Evolutionary conservation across 495 filamentous ascomycete genomes (phyloP).

Genomic region (Penicillium lividum): DNA sequence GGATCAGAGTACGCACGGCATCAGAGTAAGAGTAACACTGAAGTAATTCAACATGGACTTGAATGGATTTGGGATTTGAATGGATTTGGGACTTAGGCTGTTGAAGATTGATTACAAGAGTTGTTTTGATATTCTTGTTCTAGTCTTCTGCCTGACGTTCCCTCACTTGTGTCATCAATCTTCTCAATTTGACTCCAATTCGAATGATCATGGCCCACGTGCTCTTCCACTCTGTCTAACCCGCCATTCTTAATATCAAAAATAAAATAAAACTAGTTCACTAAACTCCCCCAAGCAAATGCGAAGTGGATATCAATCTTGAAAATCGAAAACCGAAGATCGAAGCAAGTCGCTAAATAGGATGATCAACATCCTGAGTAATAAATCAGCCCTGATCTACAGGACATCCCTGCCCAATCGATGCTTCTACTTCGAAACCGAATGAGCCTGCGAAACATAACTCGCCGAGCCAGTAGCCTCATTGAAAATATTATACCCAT

Average conservation of each 20-base stretch:
- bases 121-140: too few species aligned
- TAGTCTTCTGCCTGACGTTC: too few species aligned
- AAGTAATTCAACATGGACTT: too few species aligned
- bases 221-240: too few species aligned
- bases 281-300: not conserved
- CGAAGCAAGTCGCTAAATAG: not conserved
- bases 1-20: not conserved
- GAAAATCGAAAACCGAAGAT: not conserved
- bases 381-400: not conserved
- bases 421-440: not conserved
- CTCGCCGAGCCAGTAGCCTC: constrained; percentile 59
- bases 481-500: constrained; percentile 75
- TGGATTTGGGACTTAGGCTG: too few species aligned
- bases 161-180: too few species aligned
- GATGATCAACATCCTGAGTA: not conserved
- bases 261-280: not conserved
- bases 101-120: too few species aligned
- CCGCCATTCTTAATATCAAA: not conserved
- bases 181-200: not conserved
- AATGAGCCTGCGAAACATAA: constrained; percentile 32
- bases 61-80: too few species aligned
- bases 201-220: too few species aligned
- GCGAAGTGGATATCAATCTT: constrained; percentile 2
- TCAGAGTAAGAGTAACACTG: not conserved
- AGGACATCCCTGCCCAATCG: not conserved